These are phyloP conservation scores for Colletotrichum chrysophilum DNA, from an alignment of 2,329 filamentous ascomycete species.

Conservation along the genomic window DNA sequence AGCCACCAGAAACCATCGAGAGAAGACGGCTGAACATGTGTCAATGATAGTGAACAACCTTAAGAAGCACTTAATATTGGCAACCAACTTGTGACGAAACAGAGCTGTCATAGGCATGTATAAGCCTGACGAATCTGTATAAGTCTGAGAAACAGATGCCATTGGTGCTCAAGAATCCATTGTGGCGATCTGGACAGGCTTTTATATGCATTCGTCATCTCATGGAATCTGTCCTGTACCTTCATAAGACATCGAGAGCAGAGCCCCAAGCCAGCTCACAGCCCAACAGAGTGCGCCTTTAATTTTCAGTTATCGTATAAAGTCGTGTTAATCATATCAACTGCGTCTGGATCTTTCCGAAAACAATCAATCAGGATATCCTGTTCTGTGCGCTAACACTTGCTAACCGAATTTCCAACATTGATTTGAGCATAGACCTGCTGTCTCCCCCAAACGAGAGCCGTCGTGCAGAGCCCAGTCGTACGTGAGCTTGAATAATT, in stretches of 20 bases:
- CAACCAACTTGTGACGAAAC: neutral
- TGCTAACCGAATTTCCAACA: fast-evolving
- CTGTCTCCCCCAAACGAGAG: neutral
- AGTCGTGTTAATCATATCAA: fast-evolving
- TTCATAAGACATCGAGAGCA: neutral
- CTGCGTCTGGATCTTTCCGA: fast-evolving
- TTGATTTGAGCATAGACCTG: neutral
- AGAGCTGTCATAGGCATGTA: neutral
- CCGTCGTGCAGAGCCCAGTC: neutral
- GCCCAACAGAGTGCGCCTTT: neutral
- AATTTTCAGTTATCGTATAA: neutral
- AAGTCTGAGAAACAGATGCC: neutral
- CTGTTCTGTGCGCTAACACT: neutral
- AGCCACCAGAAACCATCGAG: neutral
- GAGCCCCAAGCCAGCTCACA: fast-evolving
- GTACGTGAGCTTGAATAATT: neutral
- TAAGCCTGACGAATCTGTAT: neutral
- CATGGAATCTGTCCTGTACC: neutral
- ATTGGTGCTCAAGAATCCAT: neutral
- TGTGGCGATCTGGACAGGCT: neutral
- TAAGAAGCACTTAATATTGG: neutral
- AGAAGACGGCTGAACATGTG: neutral
- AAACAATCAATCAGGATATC: fast-evolving
- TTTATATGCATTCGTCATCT: fast-evolving
- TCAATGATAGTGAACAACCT: neutral